Conservation (phyloP, 768 basidiomycete genomes). For the Xerocomellus amylosporus region DNA sequence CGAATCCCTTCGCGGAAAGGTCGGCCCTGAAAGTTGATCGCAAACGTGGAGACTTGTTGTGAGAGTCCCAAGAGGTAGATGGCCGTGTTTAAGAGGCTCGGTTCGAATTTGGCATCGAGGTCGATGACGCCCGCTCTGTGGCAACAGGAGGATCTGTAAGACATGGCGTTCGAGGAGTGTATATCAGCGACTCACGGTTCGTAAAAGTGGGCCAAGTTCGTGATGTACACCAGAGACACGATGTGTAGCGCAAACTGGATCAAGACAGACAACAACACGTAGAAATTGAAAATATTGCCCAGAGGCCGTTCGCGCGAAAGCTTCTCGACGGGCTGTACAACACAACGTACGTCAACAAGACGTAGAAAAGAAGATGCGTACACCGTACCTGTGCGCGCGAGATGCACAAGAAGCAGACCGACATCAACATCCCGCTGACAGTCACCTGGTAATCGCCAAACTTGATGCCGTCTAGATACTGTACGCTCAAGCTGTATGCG, state of each 20-base stretch:
- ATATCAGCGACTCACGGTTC: slow-evolving; percentile 62
- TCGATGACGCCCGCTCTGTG: slow-evolving; percentile 73
- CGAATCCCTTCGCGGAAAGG: slow-evolving; percentile 98
- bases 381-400: slow-evolving; percentile 86
- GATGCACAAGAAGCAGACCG: slow-evolving; percentile 97
- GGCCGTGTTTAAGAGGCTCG: slow-evolving; percentile 90
- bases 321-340: slow-evolving; percentile 93
- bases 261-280: slow-evolving; percentile 88
- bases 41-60: slow-evolving; percentile 98
- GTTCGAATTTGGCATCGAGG: slow-evolving; percentile 95
- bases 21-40: slow-evolving; percentile 98
- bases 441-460: slow-evolving; percentile 99
- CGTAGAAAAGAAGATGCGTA: neutral
- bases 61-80: slow-evolving; percentile 94
- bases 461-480: slow-evolving; percentile 98
- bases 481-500: slow-evolving; percentile 96
- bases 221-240: slow-evolving; percentile 87
- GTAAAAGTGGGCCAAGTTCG: slow-evolving; percentile 69
- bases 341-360: neutral
- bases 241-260: slow-evolving; percentile 95
- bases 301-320: slow-evolving; percentile 91
- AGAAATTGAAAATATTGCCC: slow-evolving; percentile 95
- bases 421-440: slow-evolving; percentile 90
- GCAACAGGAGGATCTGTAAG: neutral
- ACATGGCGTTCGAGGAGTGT: neutral